Evolutionary conservation across 2,329 filamentous ascomycete species (phyloP).

Genomic region (Botrytis galanthina): DNA sequence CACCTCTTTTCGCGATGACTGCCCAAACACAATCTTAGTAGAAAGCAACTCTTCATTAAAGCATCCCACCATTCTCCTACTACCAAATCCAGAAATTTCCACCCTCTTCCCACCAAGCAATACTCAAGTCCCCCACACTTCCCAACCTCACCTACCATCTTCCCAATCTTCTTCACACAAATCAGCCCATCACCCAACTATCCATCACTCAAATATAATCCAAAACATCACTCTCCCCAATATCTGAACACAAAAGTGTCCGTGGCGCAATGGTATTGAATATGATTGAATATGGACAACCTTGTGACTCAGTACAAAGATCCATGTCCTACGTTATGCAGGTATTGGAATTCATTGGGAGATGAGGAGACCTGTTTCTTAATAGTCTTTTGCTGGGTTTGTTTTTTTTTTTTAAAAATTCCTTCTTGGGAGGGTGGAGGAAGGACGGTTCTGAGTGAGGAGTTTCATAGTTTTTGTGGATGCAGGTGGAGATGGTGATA

Average conservation of each 20-base stretch:
- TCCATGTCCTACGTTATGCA: not conserved
- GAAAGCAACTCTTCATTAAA: not conserved
- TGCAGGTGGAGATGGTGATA: not conserved
- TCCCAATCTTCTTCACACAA: not conserved
- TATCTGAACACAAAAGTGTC: not conserved
- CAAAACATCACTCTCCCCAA: not conserved
- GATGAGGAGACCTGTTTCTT: not conserved
- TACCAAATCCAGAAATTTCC: not conserved
- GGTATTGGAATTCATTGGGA: not conserved
- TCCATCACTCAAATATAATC: not conserved
- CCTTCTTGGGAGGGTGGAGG: not conserved
- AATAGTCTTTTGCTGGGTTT: not conserved
- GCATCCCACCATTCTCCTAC: not conserved
- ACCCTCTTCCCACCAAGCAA: not conserved
- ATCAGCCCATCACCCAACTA: not conserved
- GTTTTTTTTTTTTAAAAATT: no score
- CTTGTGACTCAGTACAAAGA: not conserved
- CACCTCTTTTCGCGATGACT: not conserved
- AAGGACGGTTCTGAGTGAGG: not conserved
- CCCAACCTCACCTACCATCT: not conserved
- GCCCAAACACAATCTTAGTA: not conserved
- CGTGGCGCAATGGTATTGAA: not conserved
- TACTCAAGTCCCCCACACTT: not conserved
- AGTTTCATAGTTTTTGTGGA: not conserved
- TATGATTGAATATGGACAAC: not conserved